Evolutionary conservation across 2,329 filamentous ascomycete genomes (phyloP).

Genomic region (Nothopassalora personata): DNA sequence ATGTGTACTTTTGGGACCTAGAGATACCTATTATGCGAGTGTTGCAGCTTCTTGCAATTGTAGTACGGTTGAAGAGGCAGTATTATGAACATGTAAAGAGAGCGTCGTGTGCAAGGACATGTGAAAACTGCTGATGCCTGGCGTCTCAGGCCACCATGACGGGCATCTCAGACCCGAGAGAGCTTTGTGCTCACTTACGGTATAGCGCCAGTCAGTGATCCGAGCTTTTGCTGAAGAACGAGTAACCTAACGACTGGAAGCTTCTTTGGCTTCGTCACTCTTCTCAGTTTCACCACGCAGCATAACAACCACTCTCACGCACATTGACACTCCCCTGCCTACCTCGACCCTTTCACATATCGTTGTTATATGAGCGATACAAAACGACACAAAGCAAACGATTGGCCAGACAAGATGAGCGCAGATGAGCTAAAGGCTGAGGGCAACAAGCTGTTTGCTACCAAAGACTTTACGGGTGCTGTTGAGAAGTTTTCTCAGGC

Average conservation of each 20-base stretch:
- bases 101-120: no score
- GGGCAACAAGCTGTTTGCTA: conserved; percentile 93
- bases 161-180: no score
- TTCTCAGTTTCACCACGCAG: no score
- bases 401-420: conserved; percentile 46
- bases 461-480: conserved; percentile 93
- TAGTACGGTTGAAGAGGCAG: background rate
- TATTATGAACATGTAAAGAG: background rate
- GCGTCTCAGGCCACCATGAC: no score
- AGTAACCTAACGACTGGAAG: no score
- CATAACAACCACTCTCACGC: no score
- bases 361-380: background rate
- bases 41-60: conserved; percentile 2
- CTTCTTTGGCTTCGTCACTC: no score
- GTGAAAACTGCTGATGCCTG: no score
- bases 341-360: no score
- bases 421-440: conserved; percentile 82
- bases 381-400: background rate
- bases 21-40: conserved; percentile 7
- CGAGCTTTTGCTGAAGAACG: no score
- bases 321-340: background rate
- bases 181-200: no score
- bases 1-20: background rate
- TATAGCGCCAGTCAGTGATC: no score
- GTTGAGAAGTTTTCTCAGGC: conserved; percentile 25